phyloP scores from a whole-genome alignment of 345 rosid species.

The Melaleuca alternifolia region DNA sequence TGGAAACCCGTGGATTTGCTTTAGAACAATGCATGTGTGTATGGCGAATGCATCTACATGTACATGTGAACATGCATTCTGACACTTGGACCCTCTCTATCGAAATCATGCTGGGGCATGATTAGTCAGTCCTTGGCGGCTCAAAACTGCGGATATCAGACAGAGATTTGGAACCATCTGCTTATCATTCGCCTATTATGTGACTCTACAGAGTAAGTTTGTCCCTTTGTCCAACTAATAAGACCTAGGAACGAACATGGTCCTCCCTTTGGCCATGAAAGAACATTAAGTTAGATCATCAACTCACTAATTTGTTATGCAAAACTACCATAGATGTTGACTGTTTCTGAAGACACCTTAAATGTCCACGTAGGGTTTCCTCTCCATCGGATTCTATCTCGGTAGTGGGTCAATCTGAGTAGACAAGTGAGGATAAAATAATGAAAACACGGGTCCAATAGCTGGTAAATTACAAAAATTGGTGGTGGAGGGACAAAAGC shows the following conservation, averaged over 20 bases:
- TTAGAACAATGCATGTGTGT: neutral
- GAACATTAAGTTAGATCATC: neutral
- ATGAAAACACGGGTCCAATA: neutral
- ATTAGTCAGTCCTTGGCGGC: neutral
- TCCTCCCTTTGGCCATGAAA: neutral
- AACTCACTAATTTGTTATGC: neutral
- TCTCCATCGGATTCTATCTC: conserved; percentile 3
- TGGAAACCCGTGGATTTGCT: neutral
- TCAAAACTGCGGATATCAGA: neutral
- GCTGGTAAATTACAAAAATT: neutral
- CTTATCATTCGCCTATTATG: neutral
- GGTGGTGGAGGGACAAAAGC: conserved; percentile 12
- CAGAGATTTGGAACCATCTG: neutral
- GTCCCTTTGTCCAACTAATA: neutral
- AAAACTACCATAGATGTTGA: neutral
- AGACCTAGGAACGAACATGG: neutral
- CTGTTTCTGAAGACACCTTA: neutral
- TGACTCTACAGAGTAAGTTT: neutral
- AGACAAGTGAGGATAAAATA: neutral
- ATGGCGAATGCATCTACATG: neutral
- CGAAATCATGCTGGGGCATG: neutral
- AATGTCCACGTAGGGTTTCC: neutral
- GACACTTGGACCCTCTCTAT: neutral
- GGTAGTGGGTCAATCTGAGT: neutral
- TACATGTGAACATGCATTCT: neutral